phyloP scores from a whole-genome alignment of 2,329 filamentous ascomycete genomes.

The Colletotrichum salicis region DNA sequence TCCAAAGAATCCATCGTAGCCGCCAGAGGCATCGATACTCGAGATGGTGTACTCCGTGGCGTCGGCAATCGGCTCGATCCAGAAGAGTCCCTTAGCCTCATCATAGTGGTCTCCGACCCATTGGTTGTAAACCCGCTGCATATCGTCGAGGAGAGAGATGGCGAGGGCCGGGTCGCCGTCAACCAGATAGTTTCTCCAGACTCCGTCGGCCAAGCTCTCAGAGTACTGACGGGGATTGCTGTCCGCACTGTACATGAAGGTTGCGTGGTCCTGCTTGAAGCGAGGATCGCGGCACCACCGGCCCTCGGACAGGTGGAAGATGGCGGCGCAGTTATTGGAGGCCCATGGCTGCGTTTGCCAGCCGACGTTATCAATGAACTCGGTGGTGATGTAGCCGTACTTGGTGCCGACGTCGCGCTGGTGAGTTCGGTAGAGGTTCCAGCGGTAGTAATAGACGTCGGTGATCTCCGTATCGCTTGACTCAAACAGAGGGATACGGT shows the following conservation, averaged over 20 bases:
- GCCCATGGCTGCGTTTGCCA: slow-evolving; percentile 26
- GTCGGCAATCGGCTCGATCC: slow-evolving; percentile 54
- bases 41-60: slow-evolving; percentile 53
- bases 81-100: slow-evolving; percentile 50
- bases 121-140: slow-evolving; percentile 50
- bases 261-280: slow-evolving; percentile 49
- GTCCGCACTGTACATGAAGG: slow-evolving; percentile 39
- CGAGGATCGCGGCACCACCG: slow-evolving; percentile 52
- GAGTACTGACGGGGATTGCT: slow-evolving; percentile 31
- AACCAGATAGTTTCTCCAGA: slow-evolving; percentile 43
- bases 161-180: slow-evolving; percentile 51
- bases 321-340: slow-evolving; percentile 42
- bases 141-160: slow-evolving; percentile 50
- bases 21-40: slow-evolving; percentile 36
- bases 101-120: slow-evolving; percentile 51
- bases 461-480: slow-evolving; percentile 43
- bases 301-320: slow-evolving; percentile 50
- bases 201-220: slow-evolving; percentile 33
- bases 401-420: slow-evolving; percentile 51
- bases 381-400: slow-evolving; percentile 54
- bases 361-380: slow-evolving; percentile 54
- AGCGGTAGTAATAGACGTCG: slow-evolving; percentile 58
- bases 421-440: slow-evolving; percentile 53
- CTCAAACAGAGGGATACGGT: slow-evolving; percentile 21
- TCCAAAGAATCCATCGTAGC: slow-evolving; percentile 45